These are phyloP conservation scores for Kwoniella sp. DNA, from an alignment of 768 basidiomycete genomes.

Conservation along the genomic window DNA sequence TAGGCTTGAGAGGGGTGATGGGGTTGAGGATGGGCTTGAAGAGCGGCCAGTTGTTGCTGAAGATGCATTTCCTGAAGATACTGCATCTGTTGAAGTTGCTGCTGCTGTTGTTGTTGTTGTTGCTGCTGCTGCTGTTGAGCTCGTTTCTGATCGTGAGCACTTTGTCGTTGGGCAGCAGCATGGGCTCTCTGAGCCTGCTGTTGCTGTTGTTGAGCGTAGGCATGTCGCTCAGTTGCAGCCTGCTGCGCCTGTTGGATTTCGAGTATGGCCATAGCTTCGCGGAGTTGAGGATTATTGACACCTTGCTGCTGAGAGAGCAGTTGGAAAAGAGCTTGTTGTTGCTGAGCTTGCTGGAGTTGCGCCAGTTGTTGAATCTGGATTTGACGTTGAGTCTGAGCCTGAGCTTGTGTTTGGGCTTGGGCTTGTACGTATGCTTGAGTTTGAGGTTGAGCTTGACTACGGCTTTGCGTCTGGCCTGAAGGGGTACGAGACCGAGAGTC, in stretches of 20 bases:
- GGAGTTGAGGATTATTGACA: slow-evolving; percentile 11
- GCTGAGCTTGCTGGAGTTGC: slow-evolving; percentile 18
- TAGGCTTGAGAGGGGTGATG: background rate
- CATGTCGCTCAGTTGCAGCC: slow-evolving; percentile 23
- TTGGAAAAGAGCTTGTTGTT: slow-evolving; percentile 26
- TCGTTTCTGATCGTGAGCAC: slow-evolving; percentile 12
- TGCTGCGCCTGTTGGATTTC: slow-evolving; percentile 26
- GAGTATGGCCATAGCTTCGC: slow-evolving; percentile 19
- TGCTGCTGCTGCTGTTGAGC: slow-evolving; percentile 24
- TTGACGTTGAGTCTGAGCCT: slow-evolving; percentile 19
- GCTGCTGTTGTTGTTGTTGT: slow-evolving; percentile 23
- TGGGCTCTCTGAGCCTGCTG: slow-evolving; percentile 20
- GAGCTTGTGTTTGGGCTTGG: slow-evolving; percentile 2
- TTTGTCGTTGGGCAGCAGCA: slow-evolving; percentile 10
- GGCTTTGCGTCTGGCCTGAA: slow-evolving; percentile 1
- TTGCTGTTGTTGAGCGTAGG: background rate
- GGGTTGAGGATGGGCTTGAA: slow-evolving; percentile 16
- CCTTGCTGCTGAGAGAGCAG: slow-evolving; percentile 11
- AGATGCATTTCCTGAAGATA: slow-evolving; percentile 28
- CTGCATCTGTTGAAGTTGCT: slow-evolving; percentile 29
- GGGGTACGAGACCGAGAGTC: slow-evolving; percentile 11
- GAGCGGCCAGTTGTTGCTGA: slow-evolving; percentile 31
- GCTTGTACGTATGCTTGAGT: slow-evolving; percentile 1
- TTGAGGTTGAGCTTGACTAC: slow-evolving; percentile 8
- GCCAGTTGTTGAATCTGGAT: slow-evolving; percentile 1